Base-by-base conservation (phyloP, 805 yeast genomes). In the Teunomyces barrocoloradensis region DNA sequence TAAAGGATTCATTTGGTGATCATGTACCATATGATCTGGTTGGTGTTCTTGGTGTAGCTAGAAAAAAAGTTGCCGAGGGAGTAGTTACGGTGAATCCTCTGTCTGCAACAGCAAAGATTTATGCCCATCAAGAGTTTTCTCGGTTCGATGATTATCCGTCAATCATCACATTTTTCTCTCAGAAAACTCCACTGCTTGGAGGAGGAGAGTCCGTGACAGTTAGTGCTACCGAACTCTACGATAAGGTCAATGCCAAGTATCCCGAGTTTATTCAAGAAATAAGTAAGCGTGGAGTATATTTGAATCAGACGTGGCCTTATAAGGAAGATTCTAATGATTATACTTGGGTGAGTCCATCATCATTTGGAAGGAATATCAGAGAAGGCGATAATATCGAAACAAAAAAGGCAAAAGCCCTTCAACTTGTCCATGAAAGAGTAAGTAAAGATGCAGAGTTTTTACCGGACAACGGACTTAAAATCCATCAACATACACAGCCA, bases 41-140 rank as follows among this genome's bases (percentile, higher is more conserved):
- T 5, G 50, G 50, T 15, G 50, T 47, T 6, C 42, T 47, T 20
- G 50, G 50, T 1, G 47, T 47, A 2, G 43, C 47, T 5, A 33
- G 50, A 20, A 45, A 43, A 11, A 42, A 47, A 20, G 43, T 47
- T 5, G 42, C 39, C 9, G 40, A 36, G 10, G 45, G 42, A 15
- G 50, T 47, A 5, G 43, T 43, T 6, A 47, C 50, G 2, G 50
- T 47, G 17, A 47, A 47, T 20, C 50, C 50, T 12, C 47, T 44
- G 47, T 44, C 47, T 2, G 47, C 50, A 6, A 37, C 18, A 13
- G 44, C 35, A n/a, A 41, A 41, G 17, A 47, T 47, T 27, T 44
- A 53, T 33, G 55, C 56, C 2, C 63, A 59, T 32, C 61, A 58
- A 27, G 63, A 59, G 36, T 57, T 59, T 38, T 58, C 60, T 1